These are phyloP conservation scores for Blastomyces silverae DNA, from an alignment of 2,329 filamentous ascomycete genomes.

Conservation along the genomic window DNA sequence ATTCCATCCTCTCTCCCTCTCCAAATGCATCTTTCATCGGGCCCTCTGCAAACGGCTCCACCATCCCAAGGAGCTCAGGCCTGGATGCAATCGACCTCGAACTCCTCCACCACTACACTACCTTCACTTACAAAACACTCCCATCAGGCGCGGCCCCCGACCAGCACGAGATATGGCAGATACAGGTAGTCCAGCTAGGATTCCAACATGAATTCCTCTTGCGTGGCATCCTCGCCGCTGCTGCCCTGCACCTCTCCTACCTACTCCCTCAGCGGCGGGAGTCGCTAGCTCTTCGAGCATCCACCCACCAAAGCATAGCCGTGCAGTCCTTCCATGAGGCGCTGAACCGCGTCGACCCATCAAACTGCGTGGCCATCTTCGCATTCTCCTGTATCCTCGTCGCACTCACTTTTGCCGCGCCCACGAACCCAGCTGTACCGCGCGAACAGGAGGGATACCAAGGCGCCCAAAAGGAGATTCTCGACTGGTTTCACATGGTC, in stretches of 20 bases:
- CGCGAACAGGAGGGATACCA: slow-evolving; percentile 20
- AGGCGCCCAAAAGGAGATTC: slow-evolving; percentile 26
- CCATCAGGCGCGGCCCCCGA: slow-evolving; percentile 22
- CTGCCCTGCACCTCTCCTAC: slow-evolving; percentile 35
- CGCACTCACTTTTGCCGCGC: slow-evolving; percentile 26
- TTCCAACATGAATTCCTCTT: slow-evolving; percentile 38
- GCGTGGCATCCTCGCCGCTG: slow-evolving; percentile 34
- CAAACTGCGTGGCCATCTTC: slow-evolving; percentile 38
- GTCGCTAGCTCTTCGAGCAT: slow-evolving; percentile 25
- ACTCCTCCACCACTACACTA: slow-evolving; percentile 29
- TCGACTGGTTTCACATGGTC: slow-evolving; percentile 30
- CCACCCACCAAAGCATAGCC: slow-evolving; percentile 28
- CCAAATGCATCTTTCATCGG: slow-evolving; percentile 6
- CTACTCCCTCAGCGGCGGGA: slow-evolving; percentile 28
- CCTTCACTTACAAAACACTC: slow-evolving; percentile 25
- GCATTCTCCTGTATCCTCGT: slow-evolving; percentile 30
- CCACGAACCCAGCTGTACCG: slow-evolving; percentile 15
- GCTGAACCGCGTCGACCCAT: slow-evolving; percentile 30
- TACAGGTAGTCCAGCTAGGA: slow-evolving; percentile 27
- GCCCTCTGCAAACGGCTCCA: slow-evolving; percentile 14
- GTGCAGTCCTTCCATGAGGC: slow-evolving; percentile 26
- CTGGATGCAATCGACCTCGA: slow-evolving; percentile 29
- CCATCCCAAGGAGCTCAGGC: slow-evolving; percentile 24
- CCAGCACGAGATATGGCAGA: slow-evolving; percentile 28
- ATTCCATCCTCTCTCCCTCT: not conserved